phyloP scores from a whole-genome alignment of 1,139 yeast genomes.

The Nadsonia starkeyi-henricii region DNA sequence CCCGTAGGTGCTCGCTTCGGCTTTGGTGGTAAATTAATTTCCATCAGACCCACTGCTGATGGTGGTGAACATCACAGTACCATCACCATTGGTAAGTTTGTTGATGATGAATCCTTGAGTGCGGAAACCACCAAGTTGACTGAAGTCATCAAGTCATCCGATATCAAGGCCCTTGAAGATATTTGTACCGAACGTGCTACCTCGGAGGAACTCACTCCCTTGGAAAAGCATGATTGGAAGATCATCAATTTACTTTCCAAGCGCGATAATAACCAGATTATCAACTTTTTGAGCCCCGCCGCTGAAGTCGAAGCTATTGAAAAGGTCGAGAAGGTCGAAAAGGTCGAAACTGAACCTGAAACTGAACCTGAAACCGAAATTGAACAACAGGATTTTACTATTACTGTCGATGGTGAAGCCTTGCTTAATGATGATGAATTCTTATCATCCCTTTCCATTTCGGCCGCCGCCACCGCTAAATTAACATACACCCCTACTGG shows the following conservation, averaged over 20 bases:
- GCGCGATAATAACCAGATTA: conserved; percentile 29
- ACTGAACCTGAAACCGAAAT: conserved; percentile 14
- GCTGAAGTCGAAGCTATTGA: conserved; percentile 12
- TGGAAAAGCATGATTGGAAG: conserved; percentile 63
- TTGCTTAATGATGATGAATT: conserved; percentile 21
- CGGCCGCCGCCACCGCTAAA: conserved; percentile 1
- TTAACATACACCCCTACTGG: conserved; percentile 27
- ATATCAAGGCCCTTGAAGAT: conserved; percentile 12
- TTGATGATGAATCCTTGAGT: conserved; percentile 25
- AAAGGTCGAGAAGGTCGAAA: conserved; percentile 5
- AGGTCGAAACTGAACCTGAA: conserved; percentile 9
- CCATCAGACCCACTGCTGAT: conserved; percentile 31
- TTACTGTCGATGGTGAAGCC: too few relatives aligned
- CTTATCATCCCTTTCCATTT: conserved; percentile 14
- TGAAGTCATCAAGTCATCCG: conserved; percentile 39
- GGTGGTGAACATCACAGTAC: conserved; percentile 22
- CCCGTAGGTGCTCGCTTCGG: conserved; percentile 78
- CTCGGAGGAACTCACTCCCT: conserved; percentile 16
- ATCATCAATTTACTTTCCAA: conserved; percentile 41
- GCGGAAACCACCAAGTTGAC: conserved; percentile 33
- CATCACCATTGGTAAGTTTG: conserved; percentile 39
- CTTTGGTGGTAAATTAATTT: conserved; percentile 80
- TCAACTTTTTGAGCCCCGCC: conserved; percentile 15
- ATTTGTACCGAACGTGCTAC: conserved; percentile 18
- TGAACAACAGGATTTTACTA: too few relatives aligned